Evolutionary conservation across 2,329 filamentous ascomycete genomes (phyloP).

Genomic region (Colletotrichum caudatum): DNA sequence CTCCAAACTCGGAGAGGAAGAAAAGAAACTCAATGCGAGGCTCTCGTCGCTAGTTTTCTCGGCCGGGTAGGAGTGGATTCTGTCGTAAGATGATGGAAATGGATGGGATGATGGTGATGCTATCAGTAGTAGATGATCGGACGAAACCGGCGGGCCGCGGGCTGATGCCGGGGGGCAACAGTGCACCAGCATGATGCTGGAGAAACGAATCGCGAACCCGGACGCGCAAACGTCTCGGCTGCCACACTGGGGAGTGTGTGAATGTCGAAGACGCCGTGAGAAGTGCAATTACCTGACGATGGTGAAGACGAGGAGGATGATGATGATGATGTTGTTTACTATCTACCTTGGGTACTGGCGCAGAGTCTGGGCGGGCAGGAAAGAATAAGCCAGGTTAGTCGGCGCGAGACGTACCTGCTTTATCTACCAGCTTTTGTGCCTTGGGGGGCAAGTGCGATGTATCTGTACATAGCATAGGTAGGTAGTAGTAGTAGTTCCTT

Average conservation of each 20-base stretch:
- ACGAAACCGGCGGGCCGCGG: slow-evolving; percentile 24
- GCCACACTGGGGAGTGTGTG: background rate
- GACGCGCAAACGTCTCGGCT: background rate
- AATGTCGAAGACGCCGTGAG: background rate
- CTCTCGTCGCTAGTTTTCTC: slow-evolving; percentile 24
- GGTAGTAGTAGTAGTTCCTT: no score
- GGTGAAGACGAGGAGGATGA: background rate
- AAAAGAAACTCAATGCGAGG: slow-evolving; percentile 6
- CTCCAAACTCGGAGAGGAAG: slow-evolving; percentile 35
- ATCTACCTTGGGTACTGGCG: background rate
- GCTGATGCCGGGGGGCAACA: slow-evolving; percentile 7
- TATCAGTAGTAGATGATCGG: slow-evolving; percentile 16
- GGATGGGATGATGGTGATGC: slow-evolving; percentile 41
- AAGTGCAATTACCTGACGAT: background rate
- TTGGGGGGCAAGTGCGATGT: no score
- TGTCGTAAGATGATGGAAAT: slow-evolving; percentile 36
- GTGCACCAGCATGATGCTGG: no score
- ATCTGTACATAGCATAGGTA: no score
- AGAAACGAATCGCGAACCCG: no score
- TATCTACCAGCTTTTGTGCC: no score
- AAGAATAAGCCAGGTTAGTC: no score
- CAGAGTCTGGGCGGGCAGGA: background rate
- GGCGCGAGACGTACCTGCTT: no score
- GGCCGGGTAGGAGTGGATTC: slow-evolving; percentile 26
- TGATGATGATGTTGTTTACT: no score